Conservation (phyloP, 2,329 filamentous ascomycete genomes). For the Colletotrichum sp. region DNA sequence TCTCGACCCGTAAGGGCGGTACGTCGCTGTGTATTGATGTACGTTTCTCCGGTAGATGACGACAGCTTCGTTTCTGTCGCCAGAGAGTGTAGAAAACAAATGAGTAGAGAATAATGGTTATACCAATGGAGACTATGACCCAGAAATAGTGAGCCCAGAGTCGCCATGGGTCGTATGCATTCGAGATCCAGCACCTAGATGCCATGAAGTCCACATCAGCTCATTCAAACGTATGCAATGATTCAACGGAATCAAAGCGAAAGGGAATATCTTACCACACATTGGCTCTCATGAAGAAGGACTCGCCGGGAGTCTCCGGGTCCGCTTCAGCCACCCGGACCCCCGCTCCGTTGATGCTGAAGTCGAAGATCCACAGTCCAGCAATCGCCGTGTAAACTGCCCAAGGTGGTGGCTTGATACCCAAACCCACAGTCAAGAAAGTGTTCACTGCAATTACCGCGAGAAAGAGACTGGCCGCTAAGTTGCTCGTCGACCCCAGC, state of each 20-base stretch:
- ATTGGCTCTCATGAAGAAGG: conserved; percentile 18
- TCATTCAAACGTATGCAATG: background rate
- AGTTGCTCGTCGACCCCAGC: conserved; percentile 61
- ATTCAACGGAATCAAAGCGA: fast-evolving
- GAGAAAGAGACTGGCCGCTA: conserved; percentile 63
- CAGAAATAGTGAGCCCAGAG: conserved; percentile 68
- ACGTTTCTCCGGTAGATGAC: background rate
- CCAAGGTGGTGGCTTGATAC: conserved; percentile 49
- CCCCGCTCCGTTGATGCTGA: conserved; percentile 1
- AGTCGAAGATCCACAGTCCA: conserved; percentile 51
- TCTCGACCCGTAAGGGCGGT: background rate
- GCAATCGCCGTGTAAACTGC: conserved; percentile 49
- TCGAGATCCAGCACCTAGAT: conserved; percentile 65
- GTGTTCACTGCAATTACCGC: conserved; percentile 63
- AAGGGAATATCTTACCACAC: background rate
- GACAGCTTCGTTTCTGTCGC: conserved; percentile 17
- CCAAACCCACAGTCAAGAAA: conserved; percentile 56
- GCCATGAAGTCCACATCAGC: background rate
- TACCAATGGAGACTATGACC: conserved; percentile 52
- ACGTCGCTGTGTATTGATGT: background rate
- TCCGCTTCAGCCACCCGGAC: background rate
- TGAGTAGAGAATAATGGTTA: conserved; percentile 44
- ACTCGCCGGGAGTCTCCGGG: background rate
- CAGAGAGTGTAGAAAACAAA: conserved; percentile 42
- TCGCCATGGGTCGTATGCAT: conserved; percentile 55